Conservation (phyloP, 2,329 filamentous ascomycete genomes). For the Penicillium sp. region DNA sequence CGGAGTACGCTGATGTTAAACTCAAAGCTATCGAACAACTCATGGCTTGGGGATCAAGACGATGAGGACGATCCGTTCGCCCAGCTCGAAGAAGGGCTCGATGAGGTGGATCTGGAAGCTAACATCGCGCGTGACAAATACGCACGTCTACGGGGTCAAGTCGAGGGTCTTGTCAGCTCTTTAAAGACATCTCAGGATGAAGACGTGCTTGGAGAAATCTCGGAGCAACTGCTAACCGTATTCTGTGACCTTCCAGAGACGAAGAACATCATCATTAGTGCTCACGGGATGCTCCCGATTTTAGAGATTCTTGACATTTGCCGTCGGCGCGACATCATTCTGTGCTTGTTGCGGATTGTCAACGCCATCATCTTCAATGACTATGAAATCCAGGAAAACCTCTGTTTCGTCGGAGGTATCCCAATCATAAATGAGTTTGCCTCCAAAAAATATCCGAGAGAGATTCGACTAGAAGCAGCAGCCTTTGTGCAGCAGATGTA, state of each 20-base stretch:
- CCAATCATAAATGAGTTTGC: conserved; percentile 96
- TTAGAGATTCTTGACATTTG: conserved; percentile 87
- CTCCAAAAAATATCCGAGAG: conserved; percentile 84
- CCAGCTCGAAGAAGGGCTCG: conserved; percentile 86
- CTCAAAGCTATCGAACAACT: conserved; percentile 77
- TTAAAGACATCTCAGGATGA: conserved; percentile 82
- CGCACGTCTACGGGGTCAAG: conserved; percentile 73
- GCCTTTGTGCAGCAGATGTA: conserved; percentile 98
- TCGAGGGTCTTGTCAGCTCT: conserved; percentile 78
- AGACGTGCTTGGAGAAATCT: conserved; percentile 72
- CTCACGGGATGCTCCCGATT: conserved; percentile 88
- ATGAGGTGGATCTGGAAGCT: conserved; percentile 90
- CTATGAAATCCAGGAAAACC: conserved; percentile 88
- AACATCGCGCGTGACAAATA: conserved; percentile 95
- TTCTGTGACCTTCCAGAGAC: conserved; percentile 82
- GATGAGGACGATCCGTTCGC: conserved; percentile 92
- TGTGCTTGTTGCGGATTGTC: conserved; percentile 83
- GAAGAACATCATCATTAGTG: conserved; percentile 83
- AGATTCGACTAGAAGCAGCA: conserved; percentile 88
- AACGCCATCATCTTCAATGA: conserved; percentile 90
- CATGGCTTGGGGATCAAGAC: conserved; percentile 81
- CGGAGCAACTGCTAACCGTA: conserved; percentile 73
- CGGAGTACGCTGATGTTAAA: conserved; percentile 73
- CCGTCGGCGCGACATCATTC: conserved; percentile 75
- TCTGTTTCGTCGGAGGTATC: conserved; percentile 95